These are phyloP conservation scores for Byssoonygena ceratinophila DNA, from an alignment of 2,329 filamentous ascomycete genomes.

Conservation along the genomic window DNA sequence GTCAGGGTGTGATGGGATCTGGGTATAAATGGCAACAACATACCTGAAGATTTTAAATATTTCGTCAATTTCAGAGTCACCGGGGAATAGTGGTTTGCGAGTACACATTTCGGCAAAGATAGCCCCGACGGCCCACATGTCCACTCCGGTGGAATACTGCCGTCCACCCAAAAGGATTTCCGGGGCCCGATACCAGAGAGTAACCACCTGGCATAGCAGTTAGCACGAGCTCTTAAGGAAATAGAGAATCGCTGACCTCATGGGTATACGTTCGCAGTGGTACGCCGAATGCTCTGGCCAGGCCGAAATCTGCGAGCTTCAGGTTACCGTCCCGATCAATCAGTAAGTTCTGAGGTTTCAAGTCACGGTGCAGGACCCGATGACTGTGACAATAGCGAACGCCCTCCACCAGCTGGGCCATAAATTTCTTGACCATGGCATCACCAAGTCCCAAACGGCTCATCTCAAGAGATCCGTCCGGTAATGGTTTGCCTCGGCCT, in stretches of 20 bases:
- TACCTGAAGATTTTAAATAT: slow-evolving; percentile 93
- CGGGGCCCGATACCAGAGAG: slow-evolving; percentile 82
- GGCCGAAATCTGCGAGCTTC: slow-evolving; percentile 95
- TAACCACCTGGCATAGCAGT: slow-evolving; percentile 55
- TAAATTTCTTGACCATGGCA: slow-evolving; percentile 83
- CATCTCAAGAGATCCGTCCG: slow-evolving; percentile 59
- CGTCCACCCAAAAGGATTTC: slow-evolving; percentile 84
- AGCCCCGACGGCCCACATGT: slow-evolving; percentile 92
- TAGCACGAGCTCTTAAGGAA: background rate
- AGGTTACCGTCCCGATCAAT: slow-evolving; percentile 88
- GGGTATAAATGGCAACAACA: slow-evolving; percentile 19
- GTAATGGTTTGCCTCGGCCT: slow-evolving; percentile 72
- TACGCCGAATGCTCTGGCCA: slow-evolving; percentile 86
- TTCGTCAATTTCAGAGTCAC: slow-evolving; percentile 86
- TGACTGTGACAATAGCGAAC: slow-evolving; percentile 83
- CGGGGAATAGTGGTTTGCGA: slow-evolving; percentile 80
- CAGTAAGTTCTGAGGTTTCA: slow-evolving; percentile 97
- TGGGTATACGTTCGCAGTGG: slow-evolving; percentile 86
- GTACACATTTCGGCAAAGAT: slow-evolving; percentile 98
- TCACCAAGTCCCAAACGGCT: slow-evolving; percentile 62
- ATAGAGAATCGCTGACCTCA: slow-evolving; percentile 45
- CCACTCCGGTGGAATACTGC: slow-evolving; percentile 86
- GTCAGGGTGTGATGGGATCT: background rate
- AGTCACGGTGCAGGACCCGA: slow-evolving; percentile 84
- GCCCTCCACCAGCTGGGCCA: slow-evolving; percentile 75